Base-by-base conservation (phyloP, 805 yeast genomes). In the Starmerella potacharoeniae region DNA sequence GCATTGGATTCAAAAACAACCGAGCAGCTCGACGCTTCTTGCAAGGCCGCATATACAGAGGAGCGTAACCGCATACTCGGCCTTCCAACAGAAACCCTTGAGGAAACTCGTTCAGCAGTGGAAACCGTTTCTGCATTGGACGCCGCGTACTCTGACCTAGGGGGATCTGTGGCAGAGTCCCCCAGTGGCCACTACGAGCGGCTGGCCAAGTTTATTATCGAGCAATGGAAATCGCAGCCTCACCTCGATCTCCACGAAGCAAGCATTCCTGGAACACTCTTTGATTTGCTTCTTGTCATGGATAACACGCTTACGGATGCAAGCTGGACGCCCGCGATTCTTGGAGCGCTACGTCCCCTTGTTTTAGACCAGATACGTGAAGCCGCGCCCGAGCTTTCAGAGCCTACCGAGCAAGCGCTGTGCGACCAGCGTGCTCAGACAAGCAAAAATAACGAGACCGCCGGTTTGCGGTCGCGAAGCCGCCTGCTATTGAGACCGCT, bases 251-350 rank as follows among this genome's bases (percentile, higher is more conserved):
- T 31, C 37, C 50, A 47, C 36, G 55, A 52, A 2, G 44, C 46
- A 16, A 14, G 22, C 3, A 4, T n/a, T 8, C 3, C 39, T 0
- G 52, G 51, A 2, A 13, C 39, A 5, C 30, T 51, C 13, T 55
- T 53, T 31, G 56, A 53, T 9, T 34, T 59, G 7, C 54, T 40
- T 33, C 40, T 42, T 29, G 30, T 52, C 4, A 44, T 59, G 53
- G 60, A 59, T 28, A 14, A 41, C 3, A 22, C 37, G 16, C 43
- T 50, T 10, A 33, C n/a, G 14, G 53, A 51, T 10, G 41, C 46
- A 6, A 17, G 33, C 3, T 59, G 60, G 62, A 42, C 31, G 9
- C 51, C 49, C 14, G 28, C 31, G 3, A 48, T 55, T 2, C 36
- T 58, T 9, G 43, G n/a, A 5, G n/a, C 14, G 4, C 34, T 58